These are phyloP conservation scores for Tirmania nivea DNA, from an alignment of 495 filamentous ascomycete species.

Conservation along the genomic window DNA sequence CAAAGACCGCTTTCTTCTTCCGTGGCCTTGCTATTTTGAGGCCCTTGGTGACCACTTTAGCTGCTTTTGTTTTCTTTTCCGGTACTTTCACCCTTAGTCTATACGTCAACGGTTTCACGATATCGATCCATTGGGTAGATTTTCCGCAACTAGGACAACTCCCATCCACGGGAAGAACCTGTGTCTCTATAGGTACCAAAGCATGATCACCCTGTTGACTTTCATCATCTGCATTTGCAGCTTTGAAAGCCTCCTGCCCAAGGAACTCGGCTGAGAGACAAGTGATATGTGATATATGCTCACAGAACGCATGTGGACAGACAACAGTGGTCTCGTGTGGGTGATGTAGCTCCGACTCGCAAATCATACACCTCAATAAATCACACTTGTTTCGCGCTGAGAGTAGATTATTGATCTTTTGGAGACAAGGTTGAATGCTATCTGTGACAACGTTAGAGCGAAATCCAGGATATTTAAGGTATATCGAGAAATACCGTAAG, in stretches of 20 bases:
- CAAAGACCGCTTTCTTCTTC: background rate
- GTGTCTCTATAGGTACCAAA: conserved; percentile 10
- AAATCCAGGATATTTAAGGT: no score
- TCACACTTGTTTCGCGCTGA: no score
- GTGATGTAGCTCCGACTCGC: conserved; percentile 28
- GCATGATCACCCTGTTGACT: background rate
- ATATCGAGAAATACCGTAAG: conserved; percentile 22
- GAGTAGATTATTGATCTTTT: no score
- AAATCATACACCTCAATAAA: conserved; percentile 38
- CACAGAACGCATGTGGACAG: conserved; percentile 46
- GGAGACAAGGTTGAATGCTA: no score
- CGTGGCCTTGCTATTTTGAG: background rate
- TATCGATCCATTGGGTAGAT: conserved; percentile 44
- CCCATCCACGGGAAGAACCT: conserved; percentile 45
- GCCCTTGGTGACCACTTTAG: background rate
- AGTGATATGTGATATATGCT: conserved; percentile 44
- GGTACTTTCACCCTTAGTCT: background rate
- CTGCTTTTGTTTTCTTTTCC: background rate
- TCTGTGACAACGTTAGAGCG: no score
- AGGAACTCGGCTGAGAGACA: conserved; percentile 56
- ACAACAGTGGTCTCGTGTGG: conserved; percentile 36
- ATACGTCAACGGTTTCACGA: conserved; percentile 64
- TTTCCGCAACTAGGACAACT: conserved; percentile 48
- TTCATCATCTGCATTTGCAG: conserved; percentile 7
- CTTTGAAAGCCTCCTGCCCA: conserved; percentile 12